These are phyloP conservation scores for Blastocystis sp. DNA, from an alignment of 352 stramenopile species.

Conservation along the genomic window DNA sequence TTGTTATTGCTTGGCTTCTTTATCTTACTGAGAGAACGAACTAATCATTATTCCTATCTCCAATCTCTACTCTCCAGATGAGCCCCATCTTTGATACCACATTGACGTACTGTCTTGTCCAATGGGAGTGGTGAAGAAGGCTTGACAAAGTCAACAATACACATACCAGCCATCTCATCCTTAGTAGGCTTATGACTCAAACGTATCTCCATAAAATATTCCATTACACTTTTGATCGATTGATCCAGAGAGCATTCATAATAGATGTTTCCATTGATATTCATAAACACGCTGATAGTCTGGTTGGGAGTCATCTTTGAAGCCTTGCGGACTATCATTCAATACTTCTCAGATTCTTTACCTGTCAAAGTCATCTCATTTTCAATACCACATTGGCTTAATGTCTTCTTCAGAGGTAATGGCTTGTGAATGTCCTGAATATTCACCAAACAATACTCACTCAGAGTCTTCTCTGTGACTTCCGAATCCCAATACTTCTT, in stretches of 20 bases:
- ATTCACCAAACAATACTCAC: too few species aligned
- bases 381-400: not conserved
- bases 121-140: not conserved
- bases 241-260: not conserved
- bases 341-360: too few species aligned
- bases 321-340: too few species aligned
- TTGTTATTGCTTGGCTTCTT: not conserved
- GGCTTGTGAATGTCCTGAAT: too few species aligned
- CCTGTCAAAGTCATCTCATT: not conserved
- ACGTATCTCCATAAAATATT: not conserved
- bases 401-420: not conserved
- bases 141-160: not conserved
- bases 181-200: not conserved
- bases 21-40: not conserved
- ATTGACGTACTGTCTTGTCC: not conserved
- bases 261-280: not conserved
- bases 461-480: too few species aligned
- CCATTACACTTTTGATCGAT: not conserved
- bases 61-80: not conserved
- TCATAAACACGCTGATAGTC: too few species aligned
- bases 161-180: not conserved
- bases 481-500: too few species aligned
- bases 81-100: not conserved
- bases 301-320: too few species aligned
- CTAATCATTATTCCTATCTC: not conserved